Base-by-base conservation (phyloP, 192 early-diverging fungal genomes). In the Chytriomyces sp. region DNA sequence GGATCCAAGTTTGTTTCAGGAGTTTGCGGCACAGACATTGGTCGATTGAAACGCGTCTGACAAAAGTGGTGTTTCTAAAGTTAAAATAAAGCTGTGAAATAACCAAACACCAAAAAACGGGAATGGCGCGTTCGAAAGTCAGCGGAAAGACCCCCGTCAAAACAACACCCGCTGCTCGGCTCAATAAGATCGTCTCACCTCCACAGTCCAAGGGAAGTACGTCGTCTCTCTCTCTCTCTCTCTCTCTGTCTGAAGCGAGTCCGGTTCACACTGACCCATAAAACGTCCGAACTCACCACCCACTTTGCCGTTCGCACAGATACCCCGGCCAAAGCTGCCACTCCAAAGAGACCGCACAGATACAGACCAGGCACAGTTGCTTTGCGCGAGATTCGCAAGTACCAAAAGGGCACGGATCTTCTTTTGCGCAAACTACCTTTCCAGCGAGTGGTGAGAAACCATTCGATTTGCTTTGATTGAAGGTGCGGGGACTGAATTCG, bases 381-480 rank as follows among this genome's bases (percentile, higher is more conserved):
- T 1, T 83, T 97, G 47, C 78, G 91, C 7, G 95, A 97, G 80
- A 97, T 97, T 60, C 85, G 93, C 69, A 87, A 88, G 72, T 95
- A 91, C 78, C 95, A 97, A 79, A 93, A 92, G 81, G 87, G 83
- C 11, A 94, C 93, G 28, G 86, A 93, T 26, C 85, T 96, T 23
- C 82, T 95, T 45, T 76, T 97, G 11, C 85, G 90, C 35, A 96
- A 94, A 84, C 86, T 94, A 35, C 94, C 95, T n/a, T 97, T 97
- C 87, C 85, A 92, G 26, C 84, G 95, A 0, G 83, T 97, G 47
- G 94, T 92, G 57, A 24, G 75, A 64, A 20, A 20, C 43, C 1
- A 1, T 3, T 11, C 53, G 11, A 20, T 20, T 57, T 57, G 53
- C 28, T 59, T 59, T 1, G 3, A 2, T 13, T 13, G 13, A n/a